Percentiles rank a stretch among this genome's conserved stretches.
Conservation (phyloP, 768 basidiomycete species). For the Russula dissimulans region DNA sequence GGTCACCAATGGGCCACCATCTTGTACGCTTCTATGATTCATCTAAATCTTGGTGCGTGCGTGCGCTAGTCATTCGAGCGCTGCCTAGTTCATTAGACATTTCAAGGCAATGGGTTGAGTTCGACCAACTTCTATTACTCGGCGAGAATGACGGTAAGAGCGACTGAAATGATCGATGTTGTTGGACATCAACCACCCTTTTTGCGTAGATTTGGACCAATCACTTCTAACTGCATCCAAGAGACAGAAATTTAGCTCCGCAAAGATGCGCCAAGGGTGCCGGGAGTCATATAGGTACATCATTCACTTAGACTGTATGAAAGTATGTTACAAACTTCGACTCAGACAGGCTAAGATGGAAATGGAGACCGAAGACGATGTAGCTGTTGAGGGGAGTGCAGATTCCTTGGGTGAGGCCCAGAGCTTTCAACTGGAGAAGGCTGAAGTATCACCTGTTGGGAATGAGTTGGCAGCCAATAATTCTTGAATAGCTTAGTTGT, state of each 20-base stretch:
- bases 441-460: neutral
- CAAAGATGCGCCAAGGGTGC: slow-evolving; percentile 43
- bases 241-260: slow-evolving; percentile 53
- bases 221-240: slow-evolving; percentile 48
- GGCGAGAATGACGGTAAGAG: slow-evolving; percentile 60
- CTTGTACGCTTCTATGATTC: slow-evolving; percentile 79
- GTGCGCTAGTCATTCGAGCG: neutral
- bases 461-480: neutral
- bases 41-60: slow-evolving; percentile 47
- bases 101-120: slow-evolving; percentile 53
- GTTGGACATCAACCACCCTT: neutral
- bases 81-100: neutral
- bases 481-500: neutral
- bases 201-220: slow-evolving; percentile 49
- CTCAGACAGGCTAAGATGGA: slow-evolving; percentile 13
- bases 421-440: neutral
- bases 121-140: slow-evolving; percentile 50
- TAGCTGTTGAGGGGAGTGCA: neutral
- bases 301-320: neutral
- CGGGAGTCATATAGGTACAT: slow-evolving; percentile 49
- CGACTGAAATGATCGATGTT: neutral
- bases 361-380: slow-evolving; percentile 16
- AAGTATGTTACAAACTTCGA: neutral
- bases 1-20: slow-evolving; percentile 39
- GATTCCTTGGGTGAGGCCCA: neutral